Conservation (phyloP, 768 basidiomycete species). For the Epithele typhae region DNA sequence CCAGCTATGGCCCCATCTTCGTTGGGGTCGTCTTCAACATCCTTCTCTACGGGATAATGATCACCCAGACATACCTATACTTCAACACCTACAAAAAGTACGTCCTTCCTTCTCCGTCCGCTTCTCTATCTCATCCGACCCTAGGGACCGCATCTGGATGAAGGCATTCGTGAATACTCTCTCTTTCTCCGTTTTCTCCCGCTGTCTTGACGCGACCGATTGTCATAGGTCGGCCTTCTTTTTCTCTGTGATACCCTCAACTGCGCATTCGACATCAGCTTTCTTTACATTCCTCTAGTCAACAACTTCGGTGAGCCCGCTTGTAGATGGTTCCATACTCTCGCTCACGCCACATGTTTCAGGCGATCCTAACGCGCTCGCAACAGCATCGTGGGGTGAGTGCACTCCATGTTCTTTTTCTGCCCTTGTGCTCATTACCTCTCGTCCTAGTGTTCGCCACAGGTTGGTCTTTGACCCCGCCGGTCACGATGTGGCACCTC, state of each 20-base stretch:
- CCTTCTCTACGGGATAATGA: slow-evolving; percentile 46
- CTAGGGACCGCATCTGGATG: slow-evolving; percentile 43
- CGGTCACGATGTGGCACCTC: no score
- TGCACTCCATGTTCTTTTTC: not conserved
- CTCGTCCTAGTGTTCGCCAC: slow-evolving; percentile 39
- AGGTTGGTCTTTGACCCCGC: no score
- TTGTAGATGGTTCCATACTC: no score
- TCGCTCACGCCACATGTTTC: not conserved
- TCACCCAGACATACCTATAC: slow-evolving; percentile 45
- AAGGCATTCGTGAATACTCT: slow-evolving; percentile 36
- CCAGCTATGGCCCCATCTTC: slow-evolving; percentile 46
- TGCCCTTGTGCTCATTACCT: not conserved
- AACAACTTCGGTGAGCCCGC: slow-evolving; percentile 41
- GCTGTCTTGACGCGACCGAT: no score
- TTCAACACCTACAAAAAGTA: slow-evolving; percentile 38
- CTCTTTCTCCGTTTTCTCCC: not conserved
- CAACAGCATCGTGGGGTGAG: slow-evolving; percentile 27
- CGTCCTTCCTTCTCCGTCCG: not conserved
- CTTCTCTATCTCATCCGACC: not conserved
- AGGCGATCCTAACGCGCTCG: slow-evolving; percentile 28
- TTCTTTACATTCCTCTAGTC: slow-evolving; percentile 46
- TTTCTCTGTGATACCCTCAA: slow-evolving; percentile 48
- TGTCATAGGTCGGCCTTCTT: slow-evolving; percentile 35
- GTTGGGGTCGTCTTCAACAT: slow-evolving; percentile 45
- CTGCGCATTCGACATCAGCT: slow-evolving; percentile 38